Percentiles rank a stretch among this genome's conserved stretches.
Evolutionary conservation across 306 rosid genomes (phyloP).

Genomic region (Dalbergia cultrata): DNA sequence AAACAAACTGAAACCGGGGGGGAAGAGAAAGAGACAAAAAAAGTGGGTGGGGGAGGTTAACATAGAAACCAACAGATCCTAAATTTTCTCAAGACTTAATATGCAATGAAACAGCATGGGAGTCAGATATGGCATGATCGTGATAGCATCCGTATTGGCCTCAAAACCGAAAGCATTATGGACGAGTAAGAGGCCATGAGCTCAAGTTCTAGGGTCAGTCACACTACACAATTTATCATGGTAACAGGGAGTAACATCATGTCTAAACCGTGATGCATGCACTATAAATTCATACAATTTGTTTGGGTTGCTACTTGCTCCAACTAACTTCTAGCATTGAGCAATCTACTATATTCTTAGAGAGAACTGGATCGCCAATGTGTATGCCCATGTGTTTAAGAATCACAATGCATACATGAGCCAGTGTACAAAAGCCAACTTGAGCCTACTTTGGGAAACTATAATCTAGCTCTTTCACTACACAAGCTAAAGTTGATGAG

Average conservation of each 20-base stretch:
- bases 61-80: too few species aligned
- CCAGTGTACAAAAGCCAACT: background rate
- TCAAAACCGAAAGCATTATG: slow-evolving; percentile 8
- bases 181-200: background rate
- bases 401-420: background rate
- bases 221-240: background rate
- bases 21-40: too few species aligned
- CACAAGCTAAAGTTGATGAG: background rate
- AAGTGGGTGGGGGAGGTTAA: too few species aligned
- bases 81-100: background rate
- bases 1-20: too few species aligned
- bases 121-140: background rate
- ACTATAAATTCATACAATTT: background rate
- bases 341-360: background rate
- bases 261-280: background rate
- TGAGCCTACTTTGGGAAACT: slow-evolving; percentile 12
- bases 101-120: background rate
- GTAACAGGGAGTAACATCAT: background rate
- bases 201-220: slow-evolving; percentile 12
- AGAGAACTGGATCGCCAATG: background rate
- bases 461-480: background rate
- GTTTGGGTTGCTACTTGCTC: background rate
- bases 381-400: slow-evolving; percentile 17
- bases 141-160: background rate
- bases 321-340: background rate